phyloP scores from a whole-genome alignment of 495 filamentous ascomycete species.

The Penicillium herquei region DNA sequence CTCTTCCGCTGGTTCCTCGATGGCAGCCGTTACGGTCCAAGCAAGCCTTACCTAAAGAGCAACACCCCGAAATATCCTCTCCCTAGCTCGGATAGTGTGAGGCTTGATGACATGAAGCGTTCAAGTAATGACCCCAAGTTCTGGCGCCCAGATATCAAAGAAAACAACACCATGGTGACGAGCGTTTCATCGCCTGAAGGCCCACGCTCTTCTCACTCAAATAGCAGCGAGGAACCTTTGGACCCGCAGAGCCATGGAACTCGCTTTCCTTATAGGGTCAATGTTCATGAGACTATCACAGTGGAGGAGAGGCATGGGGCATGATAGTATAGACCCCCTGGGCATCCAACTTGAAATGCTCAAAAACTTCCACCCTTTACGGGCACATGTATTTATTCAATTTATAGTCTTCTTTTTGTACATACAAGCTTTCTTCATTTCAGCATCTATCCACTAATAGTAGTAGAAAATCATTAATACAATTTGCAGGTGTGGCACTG shows the following conservation, averaged over 20 bases:
- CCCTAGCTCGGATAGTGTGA: background rate
- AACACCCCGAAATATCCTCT: constrained; percentile 1
- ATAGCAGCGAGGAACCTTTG: constrained; percentile 16
- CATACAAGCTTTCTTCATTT: too few species aligned
- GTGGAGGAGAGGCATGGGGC: background rate
- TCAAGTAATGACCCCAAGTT: constrained; percentile 2
- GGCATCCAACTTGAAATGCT: too few species aligned
- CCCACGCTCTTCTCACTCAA: background rate
- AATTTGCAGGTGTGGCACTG: too few species aligned
- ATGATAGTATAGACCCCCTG: too few species aligned
- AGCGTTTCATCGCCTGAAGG: constrained; percentile 3
- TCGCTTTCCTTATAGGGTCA: background rate
- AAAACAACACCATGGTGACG: constrained; percentile 5
- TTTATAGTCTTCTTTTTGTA: too few species aligned
- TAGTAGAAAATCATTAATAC: too few species aligned
- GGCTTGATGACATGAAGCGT: background rate
- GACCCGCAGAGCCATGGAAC: background rate
- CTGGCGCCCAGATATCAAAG: constrained; percentile 16
- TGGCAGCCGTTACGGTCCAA: background rate
- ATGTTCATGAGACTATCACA: constrained; percentile 3
- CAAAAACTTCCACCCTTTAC: too few species aligned
- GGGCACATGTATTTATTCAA: too few species aligned
- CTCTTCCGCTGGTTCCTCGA: constrained; percentile 30
- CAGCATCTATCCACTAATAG: too few species aligned
- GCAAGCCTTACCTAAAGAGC: background rate